Conservation (phyloP, 225 moss, liverwort and hornwort species). For the Physcomitrium patens region DNA sequence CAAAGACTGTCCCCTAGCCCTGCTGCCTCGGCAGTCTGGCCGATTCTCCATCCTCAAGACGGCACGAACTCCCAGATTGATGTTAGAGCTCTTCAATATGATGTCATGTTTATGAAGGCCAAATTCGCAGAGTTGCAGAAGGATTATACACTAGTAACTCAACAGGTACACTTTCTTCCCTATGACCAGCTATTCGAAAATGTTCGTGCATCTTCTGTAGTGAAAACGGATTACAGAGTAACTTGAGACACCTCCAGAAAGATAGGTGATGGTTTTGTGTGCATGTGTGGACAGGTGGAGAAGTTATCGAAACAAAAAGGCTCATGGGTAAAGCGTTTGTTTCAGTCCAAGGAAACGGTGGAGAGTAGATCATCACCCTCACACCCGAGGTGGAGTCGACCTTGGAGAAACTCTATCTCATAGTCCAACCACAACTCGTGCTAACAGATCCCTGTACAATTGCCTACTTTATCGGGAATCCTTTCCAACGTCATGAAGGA, state of each 20-base stretch:
- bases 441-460: too few relatives aligned
- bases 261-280: too few relatives aligned
- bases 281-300: slow-evolving; percentile 52
- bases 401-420: slow-evolving; percentile 61
- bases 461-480: too few relatives aligned
- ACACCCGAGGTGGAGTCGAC: slow-evolving; percentile 52
- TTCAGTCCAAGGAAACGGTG: slow-evolving; percentile 47
- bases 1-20: slow-evolving; percentile 17
- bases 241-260: too few relatives aligned
- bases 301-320: slow-evolving; percentile 72
- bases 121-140: slow-evolving; percentile 84
- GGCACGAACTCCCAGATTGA: slow-evolving; percentile 67
- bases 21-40: background rate
- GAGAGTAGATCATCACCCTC: slow-evolving; percentile 38
- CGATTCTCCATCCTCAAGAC: slow-evolving; percentile 36
- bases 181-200: too few relatives aligned
- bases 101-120: slow-evolving; percentile 90
- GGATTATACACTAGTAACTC: slow-evolving; percentile 76
- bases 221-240: too few relatives aligned
- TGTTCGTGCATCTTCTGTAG: too few relatives aligned
- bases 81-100: slow-evolving; percentile 70
- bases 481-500: too few relatives aligned
- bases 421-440: slow-evolving; percentile 9
- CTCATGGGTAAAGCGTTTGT: slow-evolving; percentile 63
- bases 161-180: slow-evolving; percentile 39